phyloP scores from a whole-genome alignment of 306 rosid genomes.

The Acacia confusa region DNA sequence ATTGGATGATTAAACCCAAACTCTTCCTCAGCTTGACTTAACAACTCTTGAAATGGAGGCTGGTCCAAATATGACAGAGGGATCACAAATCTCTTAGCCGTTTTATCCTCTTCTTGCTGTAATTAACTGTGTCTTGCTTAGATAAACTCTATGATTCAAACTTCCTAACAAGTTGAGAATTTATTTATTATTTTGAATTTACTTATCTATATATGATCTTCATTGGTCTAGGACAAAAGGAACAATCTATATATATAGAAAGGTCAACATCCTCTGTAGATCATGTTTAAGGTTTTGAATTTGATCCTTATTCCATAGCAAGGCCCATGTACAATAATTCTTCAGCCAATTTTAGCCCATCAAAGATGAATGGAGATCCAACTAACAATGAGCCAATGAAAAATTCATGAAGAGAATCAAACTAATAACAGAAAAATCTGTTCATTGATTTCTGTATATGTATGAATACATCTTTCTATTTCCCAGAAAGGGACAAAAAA shows the following conservation, averaged over 20 bases:
- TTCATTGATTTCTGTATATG: neutral
- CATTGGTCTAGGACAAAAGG: neutral
- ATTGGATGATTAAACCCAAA: neutral
- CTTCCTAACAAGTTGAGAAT: neutral
- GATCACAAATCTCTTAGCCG: neutral
- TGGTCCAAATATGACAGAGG: neutral
- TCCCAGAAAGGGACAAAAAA: neutral
- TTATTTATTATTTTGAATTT: neutral
- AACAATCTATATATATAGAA: neutral
- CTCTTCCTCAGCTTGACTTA: neutral
- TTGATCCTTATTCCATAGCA: neutral
- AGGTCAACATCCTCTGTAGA: neutral
- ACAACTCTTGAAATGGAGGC: neutral
- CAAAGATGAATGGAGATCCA: neutral
- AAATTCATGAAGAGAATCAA: neutral
- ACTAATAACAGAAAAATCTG: slow-evolving; percentile 2
- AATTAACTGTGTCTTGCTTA: neutral
- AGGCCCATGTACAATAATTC: neutral
- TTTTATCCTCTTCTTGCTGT: neutral
- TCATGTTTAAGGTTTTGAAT: neutral
- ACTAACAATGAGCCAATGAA: neutral
- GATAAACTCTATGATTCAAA: neutral
- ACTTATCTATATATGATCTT: neutral
- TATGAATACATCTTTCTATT: neutral
- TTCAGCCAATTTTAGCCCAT: neutral